Conservation (phyloP, 148 eudicot genomes). For the Polygonum maritimum region DNA sequence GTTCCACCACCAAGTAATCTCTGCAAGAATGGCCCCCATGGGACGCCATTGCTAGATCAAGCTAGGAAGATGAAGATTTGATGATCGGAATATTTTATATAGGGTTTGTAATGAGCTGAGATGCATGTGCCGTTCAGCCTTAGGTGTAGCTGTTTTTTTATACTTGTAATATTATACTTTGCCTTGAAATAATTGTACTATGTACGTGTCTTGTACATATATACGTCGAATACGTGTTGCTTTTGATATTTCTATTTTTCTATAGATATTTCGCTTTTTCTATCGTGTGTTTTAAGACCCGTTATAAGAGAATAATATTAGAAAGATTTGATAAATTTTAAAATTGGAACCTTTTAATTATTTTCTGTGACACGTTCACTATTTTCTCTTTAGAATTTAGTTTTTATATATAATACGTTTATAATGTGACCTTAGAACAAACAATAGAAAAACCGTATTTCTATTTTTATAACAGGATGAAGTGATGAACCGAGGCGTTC, state of each 20-base stretch:
- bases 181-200: neutral
- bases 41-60: neutral
- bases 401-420: no score
- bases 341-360: no score
- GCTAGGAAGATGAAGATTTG: neutral
- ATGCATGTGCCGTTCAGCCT: conserved; percentile 5
- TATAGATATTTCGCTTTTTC: no score
- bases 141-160: neutral
- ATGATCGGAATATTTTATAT: neutral
- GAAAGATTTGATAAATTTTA: no score
- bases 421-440: no score
- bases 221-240: neutral
- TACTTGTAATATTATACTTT: neutral
- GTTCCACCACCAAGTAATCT: neutral
- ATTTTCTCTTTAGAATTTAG: no score
- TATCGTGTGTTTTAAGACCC: no score
- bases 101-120: neutral
- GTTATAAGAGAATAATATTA: no score
- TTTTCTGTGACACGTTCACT: no score
- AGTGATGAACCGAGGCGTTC: neutral
- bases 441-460: no score
- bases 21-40: neutral
- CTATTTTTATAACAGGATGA: neutral
- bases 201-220: neutral
- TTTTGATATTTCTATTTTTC: neutral